phyloP scores from a whole-genome alignment of 192 early-diverging fungal species.

The Phlyctochytrium planicorne region DNA sequence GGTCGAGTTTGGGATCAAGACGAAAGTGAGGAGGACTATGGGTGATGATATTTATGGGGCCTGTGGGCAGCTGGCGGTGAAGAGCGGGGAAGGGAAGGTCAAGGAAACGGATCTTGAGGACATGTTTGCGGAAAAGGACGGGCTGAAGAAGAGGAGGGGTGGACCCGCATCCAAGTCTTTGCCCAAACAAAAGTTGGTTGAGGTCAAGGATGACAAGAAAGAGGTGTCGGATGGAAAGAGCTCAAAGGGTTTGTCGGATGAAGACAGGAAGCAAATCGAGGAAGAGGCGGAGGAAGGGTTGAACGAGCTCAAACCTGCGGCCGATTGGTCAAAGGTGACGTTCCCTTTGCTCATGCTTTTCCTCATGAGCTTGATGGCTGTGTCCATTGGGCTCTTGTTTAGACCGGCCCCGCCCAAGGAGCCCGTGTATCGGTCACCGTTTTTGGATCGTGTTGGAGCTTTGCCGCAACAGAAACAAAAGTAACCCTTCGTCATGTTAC shows the following conservation, averaged over 20 bases:
- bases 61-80: not conserved
- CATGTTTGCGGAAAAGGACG: not conserved
- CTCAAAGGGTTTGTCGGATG: not conserved
- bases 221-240: no score
- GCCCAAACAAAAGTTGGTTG: not conserved
- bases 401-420: no score
- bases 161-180: not conserved
- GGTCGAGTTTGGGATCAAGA: not conserved
- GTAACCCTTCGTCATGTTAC: no score
- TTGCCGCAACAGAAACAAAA: no score
- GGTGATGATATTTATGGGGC: not conserved
- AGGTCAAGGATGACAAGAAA: not conserved
- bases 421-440: no score
- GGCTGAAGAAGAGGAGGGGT: not conserved
- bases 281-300: constrained; percentile 1
- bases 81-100: not conserved
- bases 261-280: not conserved
- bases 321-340: not conserved
- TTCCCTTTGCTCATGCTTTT: not conserved
- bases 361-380: no score
- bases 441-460: no score
- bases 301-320: not conserved
- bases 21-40: not conserved
- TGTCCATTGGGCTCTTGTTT: no score
- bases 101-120: not conserved